These are phyloP conservation scores for Pythium phragmitis DNA, from an alignment of 352 stramenopile species.

Conservation along the genomic window DNA sequence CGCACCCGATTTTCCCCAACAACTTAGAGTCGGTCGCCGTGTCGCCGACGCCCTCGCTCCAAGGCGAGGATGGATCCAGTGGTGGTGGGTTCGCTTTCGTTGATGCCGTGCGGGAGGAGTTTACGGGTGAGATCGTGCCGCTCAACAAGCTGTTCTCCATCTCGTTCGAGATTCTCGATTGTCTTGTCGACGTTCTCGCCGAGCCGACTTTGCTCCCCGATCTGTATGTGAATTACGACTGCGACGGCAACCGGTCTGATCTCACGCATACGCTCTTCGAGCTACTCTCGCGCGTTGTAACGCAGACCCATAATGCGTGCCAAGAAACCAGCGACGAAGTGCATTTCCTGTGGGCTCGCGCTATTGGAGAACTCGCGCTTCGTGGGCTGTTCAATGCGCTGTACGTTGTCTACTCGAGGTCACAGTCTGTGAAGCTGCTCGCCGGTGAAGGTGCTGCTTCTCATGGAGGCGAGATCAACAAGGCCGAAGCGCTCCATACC, in stretches of 20 bases:
- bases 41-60: not conserved
- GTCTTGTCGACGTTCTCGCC: conserved; percentile 94
- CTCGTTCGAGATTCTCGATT: conserved; percentile 87
- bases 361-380: conserved; percentile 61
- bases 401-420: conserved; percentile 70
- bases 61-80: not conserved
- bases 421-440: conserved; percentile 25
- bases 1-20: conserved; percentile 57
- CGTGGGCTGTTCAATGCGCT: conserved; percentile 74
- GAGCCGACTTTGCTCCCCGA: conserved; percentile 95
- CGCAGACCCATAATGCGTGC: conserved; percentile 65
- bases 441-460: conserved; percentile 28
- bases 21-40: conserved; percentile 24
- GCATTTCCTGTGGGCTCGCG: conserved; percentile 71
- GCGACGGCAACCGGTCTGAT: conserved; percentile 94
- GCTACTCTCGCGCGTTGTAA: conserved; percentile 81
- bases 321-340: conserved; percentile 68
- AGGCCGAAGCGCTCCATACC: conserved; percentile 50
- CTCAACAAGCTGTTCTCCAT: conserved; percentile 54
- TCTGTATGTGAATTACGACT: conserved; percentile 99
- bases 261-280: conserved; percentile 94
- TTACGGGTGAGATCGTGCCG: conserved; percentile 53
- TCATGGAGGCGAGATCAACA: conserved; percentile 33
- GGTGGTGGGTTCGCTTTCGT: conserved; percentile 22
- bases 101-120: conserved; percentile 59